These are phyloP conservation scores for Coemansia sp. DNA, from an alignment of 192 early-diverging fungal genomes.

Conservation along the genomic window DNA sequence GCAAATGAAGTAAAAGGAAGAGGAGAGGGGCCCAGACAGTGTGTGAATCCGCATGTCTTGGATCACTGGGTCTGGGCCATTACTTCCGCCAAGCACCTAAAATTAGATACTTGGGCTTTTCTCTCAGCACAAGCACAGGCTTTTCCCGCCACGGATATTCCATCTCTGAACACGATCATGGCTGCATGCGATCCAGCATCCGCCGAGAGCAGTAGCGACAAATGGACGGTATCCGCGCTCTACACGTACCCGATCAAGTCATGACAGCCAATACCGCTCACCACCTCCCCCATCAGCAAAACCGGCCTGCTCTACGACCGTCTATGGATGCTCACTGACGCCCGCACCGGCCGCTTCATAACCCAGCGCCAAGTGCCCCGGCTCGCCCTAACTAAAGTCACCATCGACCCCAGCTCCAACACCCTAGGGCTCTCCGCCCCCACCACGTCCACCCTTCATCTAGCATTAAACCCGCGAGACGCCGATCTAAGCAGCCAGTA, in stretches of 20 bases:
- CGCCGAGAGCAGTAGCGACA: background rate
- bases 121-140: background rate
- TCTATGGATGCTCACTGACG: constrained; percentile 42
- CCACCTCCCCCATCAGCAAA: constrained; percentile 4
- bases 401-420: constrained; percentile 8
- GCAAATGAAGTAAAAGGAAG: background rate
- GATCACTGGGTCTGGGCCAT: background rate
- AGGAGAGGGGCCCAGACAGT: background rate
- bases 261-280: constrained; percentile 17
- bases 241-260: constrained; percentile 50
- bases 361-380: constrained; percentile 39
- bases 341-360: constrained; percentile 28
- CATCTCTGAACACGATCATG: background rate
- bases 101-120: background rate
- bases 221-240: constrained; percentile 31
- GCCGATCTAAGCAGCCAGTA: constrained; percentile 8
- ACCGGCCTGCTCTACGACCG: constrained; percentile 48
- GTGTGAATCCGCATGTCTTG: background rate
- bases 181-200: background rate
- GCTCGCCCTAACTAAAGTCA: constrained; percentile 22
- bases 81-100: background rate
- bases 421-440: constrained; percentile 20
- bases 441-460: constrained; percentile 17
- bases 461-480: constrained; percentile 27
- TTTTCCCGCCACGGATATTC: too few relatives aligned